Evolutionary conservation across 352 stramenopile species (phyloP), one percentile per base, ranked within the genome.

Genomic region (Phytophthora pluvialis): DNA sequence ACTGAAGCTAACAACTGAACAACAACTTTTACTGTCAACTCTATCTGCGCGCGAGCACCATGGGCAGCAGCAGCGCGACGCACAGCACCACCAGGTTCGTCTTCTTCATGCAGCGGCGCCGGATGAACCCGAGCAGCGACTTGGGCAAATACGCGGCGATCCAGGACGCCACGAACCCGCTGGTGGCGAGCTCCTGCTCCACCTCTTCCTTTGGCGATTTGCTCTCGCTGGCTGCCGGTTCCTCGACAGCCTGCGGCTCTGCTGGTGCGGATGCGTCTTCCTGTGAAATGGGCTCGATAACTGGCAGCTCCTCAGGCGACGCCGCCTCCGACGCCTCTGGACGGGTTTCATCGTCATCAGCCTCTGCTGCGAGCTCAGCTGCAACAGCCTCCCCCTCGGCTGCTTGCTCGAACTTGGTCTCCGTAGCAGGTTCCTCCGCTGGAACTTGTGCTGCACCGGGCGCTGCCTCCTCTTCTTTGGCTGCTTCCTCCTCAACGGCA

Each of bases 71-170:
- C 53, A 81, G 60, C 28, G 73, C 73, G 15, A 81, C 61, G 40
- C 73, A 78, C 1, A 81, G 59, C 39, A 81, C 18, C 31, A 75
- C 61, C 5, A 81, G 29, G 55, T 72, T 81, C 16, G 73, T 78
- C 66, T 64, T 72, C 52, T 76, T 70, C 49, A 81, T 60, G 50
- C 66, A 77, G 45, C 73, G 73, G 26, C 26, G 60, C 26, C 62
- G 73, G 25, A 81, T 46, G 49, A 78, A 81, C 13, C 29, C 45
- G 10, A 78, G 42, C 31, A 78, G 39, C 6, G 73, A 71, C 58
- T 72, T 66, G 4, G 73, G 70, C 40, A 81, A 31, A 45, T 64
- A 72, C 4, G 56, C 35, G 8, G 50, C 48, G 25, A 75, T 50
- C 60, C 65, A 75, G 1, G 62, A 70, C 38, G 65, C 67, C 2